Conservation (phyloP, 2,329 filamentous ascomycete genomes). For the Colletotrichum liriopes region DNA sequence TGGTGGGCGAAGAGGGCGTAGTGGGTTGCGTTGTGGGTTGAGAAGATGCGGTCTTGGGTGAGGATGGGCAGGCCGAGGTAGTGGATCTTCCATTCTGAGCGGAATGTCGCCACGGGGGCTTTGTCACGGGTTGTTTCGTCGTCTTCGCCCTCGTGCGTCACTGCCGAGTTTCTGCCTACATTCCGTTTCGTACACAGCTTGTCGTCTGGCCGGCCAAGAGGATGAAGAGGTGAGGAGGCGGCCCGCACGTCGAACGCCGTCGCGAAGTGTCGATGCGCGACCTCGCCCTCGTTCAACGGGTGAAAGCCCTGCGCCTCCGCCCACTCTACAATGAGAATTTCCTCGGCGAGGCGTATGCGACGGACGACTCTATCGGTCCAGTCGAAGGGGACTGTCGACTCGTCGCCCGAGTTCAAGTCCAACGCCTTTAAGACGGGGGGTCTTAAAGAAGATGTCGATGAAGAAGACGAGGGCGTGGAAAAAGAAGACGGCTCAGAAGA, state of each 20-base stretch:
- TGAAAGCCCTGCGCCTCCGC: constrained; percentile 68
- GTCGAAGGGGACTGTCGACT: constrained; percentile 67
- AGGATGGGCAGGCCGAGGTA: constrained; percentile 69
- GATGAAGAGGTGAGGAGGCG: constrained; percentile 13
- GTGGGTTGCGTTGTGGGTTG: constrained; percentile 71
- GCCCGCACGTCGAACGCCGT: constrained; percentile 68
- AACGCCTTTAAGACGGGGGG: constrained; percentile 58
- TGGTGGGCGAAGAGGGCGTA: constrained; percentile 77
- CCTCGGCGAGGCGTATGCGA: constrained; percentile 67
- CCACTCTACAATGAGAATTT: constrained; percentile 76
- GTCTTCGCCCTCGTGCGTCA: not conserved
- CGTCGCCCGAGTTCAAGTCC: constrained; percentile 63
- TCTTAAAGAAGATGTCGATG: not conserved
- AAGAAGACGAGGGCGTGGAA: not conserved
- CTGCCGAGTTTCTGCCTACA: not conserved
- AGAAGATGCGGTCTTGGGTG: constrained; percentile 74
- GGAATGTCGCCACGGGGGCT: constrained; percentile 59
- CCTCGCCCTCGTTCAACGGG: constrained; percentile 65
- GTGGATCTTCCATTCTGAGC: constrained; percentile 74
- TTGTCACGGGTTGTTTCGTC: not conserved
- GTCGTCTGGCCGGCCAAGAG: no score
- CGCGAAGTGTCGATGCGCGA: constrained; percentile 71
- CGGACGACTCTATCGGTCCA: constrained; percentile 65
- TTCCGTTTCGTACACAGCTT: not conserved
- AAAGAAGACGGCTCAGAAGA: not conserved